Evolutionary conservation across 2,329 filamentous ascomycete genomes (phyloP).

Genomic region (Tolypocladium endophyticum): DNA sequence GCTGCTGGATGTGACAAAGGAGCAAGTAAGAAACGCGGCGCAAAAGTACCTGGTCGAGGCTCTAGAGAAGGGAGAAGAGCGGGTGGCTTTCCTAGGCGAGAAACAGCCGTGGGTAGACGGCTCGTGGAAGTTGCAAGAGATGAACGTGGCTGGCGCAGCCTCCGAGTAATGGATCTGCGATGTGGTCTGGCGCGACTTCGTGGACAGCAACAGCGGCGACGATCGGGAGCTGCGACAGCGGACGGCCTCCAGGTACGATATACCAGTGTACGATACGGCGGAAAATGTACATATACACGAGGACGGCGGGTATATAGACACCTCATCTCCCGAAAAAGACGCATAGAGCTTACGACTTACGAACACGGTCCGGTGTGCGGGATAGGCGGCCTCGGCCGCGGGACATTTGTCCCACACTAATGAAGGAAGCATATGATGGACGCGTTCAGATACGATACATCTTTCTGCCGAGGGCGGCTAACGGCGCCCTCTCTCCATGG

Average conservation of each 20-base stretch:
- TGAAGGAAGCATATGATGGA: not conserved
- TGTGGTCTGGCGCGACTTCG: not conserved
- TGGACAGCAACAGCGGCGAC: not conserved
- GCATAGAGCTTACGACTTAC: not conserved
- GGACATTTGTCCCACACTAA: not conserved
- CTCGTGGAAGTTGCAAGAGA: slow-evolving; percentile 64
- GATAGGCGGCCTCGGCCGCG: not conserved
- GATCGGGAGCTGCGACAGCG: not conserved
- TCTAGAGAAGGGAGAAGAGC: slow-evolving; percentile 47
- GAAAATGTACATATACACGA: slow-evolving; percentile 8
- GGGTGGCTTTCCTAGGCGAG: slow-evolving; percentile 69
- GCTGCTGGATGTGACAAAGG: slow-evolving; percentile 73
- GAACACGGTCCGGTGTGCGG: not conserved
- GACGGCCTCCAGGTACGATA: slow-evolving; percentile 2
- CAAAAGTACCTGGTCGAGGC: slow-evolving; percentile 69
- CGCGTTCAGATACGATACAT: slow-evolving; percentile 58
- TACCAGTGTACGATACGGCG: slow-evolving; percentile 2
- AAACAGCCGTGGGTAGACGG: slow-evolving; percentile 69
- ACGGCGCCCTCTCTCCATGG: slow-evolving; percentile 25
- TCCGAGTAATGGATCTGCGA: not conserved
- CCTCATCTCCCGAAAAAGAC: slow-evolving; percentile 12
- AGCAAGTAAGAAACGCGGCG: slow-evolving; percentile 71
- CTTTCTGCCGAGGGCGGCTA: slow-evolving; percentile 32
- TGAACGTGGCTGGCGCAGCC: slow-evolving; percentile 47
- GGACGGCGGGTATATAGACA: slow-evolving; percentile 10